Percentiles rank a stretch among this genome's conserved stretches.
Evolutionary conservation across 2,329 filamentous ascomycete species (phyloP).

Genomic region (Arthrinium puccinioides): DNA sequence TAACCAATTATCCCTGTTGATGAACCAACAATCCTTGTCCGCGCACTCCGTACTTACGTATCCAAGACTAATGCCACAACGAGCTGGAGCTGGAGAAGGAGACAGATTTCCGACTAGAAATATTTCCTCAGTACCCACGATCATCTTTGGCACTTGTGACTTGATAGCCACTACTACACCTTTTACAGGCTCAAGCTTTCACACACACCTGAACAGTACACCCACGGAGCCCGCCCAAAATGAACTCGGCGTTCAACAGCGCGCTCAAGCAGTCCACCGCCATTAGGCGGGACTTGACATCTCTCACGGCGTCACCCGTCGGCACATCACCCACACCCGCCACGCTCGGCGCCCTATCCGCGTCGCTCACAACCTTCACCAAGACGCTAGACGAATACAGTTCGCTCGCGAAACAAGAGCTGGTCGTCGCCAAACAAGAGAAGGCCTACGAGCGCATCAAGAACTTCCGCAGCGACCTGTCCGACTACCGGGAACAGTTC

Average conservation of each 20-base stretch:
- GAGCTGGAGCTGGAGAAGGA: no score
- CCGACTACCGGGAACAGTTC: slow-evolving; percentile 72
- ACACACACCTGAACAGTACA: no score
- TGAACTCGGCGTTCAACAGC: slow-evolving; percentile 82
- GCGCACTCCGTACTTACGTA: no score
- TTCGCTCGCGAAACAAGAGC: slow-evolving; percentile 75
- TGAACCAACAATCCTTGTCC: no score
- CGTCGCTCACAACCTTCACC: slow-evolving; percentile 64
- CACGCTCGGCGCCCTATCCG: slow-evolving; percentile 59
- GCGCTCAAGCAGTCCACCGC: slow-evolving; percentile 79
- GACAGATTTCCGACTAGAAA: no score
- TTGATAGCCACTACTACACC: no score
- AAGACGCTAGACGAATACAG: slow-evolving; percentile 92
- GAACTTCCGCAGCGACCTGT: slow-evolving; percentile 75
- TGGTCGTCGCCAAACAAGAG: slow-evolving; percentile 84
- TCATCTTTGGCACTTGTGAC: no score
- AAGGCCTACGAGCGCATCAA: slow-evolving; percentile 82
- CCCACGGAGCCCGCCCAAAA: no score
- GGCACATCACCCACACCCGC: slow-evolving; percentile 50
- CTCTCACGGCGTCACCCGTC: slow-evolving; percentile 44
- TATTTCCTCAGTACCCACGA: no score
- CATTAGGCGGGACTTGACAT: slow-evolving; percentile 69
- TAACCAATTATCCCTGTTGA: no score
- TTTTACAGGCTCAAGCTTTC: no score
- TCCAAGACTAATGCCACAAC: no score